phyloP scores from a whole-genome alignment of 1,284 basidiomycete species.

The Cutaneotrichosporon cavernicola region DNA sequence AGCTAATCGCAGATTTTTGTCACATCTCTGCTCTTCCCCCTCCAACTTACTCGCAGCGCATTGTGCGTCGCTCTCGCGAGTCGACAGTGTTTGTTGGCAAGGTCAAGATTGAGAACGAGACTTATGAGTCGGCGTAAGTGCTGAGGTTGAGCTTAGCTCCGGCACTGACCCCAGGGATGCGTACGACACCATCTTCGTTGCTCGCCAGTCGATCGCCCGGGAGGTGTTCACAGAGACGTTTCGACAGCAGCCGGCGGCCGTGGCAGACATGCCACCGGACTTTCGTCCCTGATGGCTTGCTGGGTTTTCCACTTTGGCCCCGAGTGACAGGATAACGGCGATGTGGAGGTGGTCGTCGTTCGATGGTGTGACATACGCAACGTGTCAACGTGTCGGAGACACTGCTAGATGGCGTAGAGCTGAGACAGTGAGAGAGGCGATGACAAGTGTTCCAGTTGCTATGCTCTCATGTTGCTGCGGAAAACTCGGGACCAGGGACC shows the following conservation, averaged over 20 bases:
- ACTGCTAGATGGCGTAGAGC: no score
- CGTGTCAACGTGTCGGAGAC: no score
- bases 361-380: no score
- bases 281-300: neutral
- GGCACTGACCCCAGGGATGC: constrained; percentile 3
- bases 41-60: constrained; percentile 21
- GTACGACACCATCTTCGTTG: constrained; percentile 18
- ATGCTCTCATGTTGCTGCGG: neutral
- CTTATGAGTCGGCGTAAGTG: constrained; percentile 18
- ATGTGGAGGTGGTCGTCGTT: neutral
- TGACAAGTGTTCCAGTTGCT: neutral
- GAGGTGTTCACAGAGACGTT: constrained; percentile 29
- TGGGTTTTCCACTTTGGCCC: neutral
- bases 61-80: constrained; percentile 3
- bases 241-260: constrained; percentile 21
- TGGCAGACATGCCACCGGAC: neutral
- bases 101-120: constrained; percentile 24
- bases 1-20: constrained; percentile 27
- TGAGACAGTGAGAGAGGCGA: neutral
- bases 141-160: neutral
- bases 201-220: constrained; percentile 26
- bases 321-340: neutral
- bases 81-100: constrained; percentile 21
- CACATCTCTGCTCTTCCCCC: constrained; percentile 7
- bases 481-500: no score